A percentile compares a stretch with the other conserved stretches of the same genome.
Evolutionary conservation across 331 rosid species (phyloP).

Genomic region (Erythrophleum ivorense): DNA sequence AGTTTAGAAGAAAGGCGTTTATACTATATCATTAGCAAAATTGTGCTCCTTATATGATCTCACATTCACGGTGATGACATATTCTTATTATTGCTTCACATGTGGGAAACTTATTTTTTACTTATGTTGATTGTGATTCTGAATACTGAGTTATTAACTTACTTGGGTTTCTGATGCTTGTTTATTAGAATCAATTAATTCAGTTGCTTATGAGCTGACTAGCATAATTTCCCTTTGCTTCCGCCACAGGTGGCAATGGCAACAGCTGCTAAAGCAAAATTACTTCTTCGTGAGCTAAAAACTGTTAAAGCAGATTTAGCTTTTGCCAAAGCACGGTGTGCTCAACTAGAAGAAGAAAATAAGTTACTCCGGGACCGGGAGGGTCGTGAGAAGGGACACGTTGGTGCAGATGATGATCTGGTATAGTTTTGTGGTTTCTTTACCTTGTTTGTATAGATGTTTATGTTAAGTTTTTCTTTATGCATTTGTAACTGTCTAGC

Average conservation of each 20-base stretch:
- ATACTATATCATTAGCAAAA: background rate
- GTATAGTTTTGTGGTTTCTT: constrained; percentile 45
- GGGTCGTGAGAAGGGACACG: constrained; percentile 77
- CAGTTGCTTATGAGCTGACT: constrained; percentile 3
- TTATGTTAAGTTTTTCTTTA: background rate
- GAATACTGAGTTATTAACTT: background rate
- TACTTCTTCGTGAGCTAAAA: constrained; percentile 94
- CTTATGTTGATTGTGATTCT: constrained; percentile 1
- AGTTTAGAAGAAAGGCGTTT: constrained; percentile 3
- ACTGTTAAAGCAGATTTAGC: constrained; percentile 92
- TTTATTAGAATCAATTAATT: background rate
- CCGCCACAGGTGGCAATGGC: constrained; percentile 92
- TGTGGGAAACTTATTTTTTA: constrained; percentile 7
- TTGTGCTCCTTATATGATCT: background rate
- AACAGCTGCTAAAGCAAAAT: constrained; percentile 96
- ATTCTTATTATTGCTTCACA: background rate
- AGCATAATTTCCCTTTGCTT: constrained; percentile 41
- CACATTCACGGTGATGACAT: constrained; percentile 1
- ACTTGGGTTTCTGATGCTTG: background rate
- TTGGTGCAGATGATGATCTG: constrained; percentile 87
- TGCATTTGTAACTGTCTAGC: background rate
- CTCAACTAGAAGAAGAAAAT: constrained; percentile 98
- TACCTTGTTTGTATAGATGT: background rate
- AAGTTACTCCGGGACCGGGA: constrained; percentile 81
- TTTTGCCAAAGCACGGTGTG: constrained; percentile 86